Conservation (phyloP, 2,329 filamentous ascomycete species). For the Sclerotinia nivalis region DNA sequence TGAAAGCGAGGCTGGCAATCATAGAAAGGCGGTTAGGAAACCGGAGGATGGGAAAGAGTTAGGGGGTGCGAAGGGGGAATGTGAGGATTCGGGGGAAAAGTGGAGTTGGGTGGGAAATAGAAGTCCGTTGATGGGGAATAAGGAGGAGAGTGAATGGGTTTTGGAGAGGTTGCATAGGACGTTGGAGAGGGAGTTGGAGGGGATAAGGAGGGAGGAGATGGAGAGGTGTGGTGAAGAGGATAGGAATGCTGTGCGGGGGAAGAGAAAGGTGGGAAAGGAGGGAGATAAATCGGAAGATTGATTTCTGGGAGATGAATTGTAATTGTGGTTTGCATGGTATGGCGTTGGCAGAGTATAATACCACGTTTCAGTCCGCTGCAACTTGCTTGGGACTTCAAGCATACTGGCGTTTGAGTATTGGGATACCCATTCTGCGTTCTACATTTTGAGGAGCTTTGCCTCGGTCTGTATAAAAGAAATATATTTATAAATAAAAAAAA, state of each 20-base stretch:
- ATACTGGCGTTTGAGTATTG: too few relatives aligned
- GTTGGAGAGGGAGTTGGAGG: constrained; percentile 47
- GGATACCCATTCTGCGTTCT: too few relatives aligned
- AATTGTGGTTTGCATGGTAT: too few relatives aligned
- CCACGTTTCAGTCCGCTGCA: too few relatives aligned
- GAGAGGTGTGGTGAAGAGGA: constrained; percentile 19
- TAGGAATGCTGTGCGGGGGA: background rate
- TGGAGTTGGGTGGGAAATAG: constrained; percentile 75
- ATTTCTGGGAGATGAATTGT: too few relatives aligned
- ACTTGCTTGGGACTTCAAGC: too few relatives aligned
- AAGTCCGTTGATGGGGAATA: constrained; percentile 68
- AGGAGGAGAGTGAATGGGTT: constrained; percentile 73
- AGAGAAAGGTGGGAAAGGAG: too few relatives aligned
- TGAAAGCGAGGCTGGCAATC: constrained; percentile 53
- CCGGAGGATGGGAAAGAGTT: constrained; percentile 24
- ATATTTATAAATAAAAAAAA: too few relatives aligned
- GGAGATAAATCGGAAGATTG: too few relatives aligned
- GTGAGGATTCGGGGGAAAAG: constrained; percentile 39
- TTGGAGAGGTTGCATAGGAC: constrained; percentile 61
- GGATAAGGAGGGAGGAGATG: constrained; percentile 31
- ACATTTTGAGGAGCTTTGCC: too few relatives aligned
- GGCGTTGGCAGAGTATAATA: too few relatives aligned
- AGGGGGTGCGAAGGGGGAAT: constrained; percentile 32
- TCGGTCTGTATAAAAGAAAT: too few relatives aligned
- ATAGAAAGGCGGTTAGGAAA: constrained; percentile 44